Base-by-base conservation (phyloP, 2,329 filamentous ascomycete genomes). In the Aspergillus quadrilineatus region DNA sequence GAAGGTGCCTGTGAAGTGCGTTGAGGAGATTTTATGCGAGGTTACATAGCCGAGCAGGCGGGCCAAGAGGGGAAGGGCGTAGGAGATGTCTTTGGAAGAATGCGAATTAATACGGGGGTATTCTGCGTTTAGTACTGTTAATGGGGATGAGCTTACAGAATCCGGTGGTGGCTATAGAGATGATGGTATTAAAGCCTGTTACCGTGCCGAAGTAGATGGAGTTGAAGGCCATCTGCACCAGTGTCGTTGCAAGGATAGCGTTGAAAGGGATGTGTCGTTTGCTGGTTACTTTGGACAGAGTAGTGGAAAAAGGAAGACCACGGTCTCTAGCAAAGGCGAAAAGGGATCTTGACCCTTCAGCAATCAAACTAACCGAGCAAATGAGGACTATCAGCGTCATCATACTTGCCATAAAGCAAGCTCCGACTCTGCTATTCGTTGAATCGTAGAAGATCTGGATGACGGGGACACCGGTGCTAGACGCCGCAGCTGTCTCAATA, bases 81-180 rank as follows among this genome's bases (percentile, higher is more conserved):
- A 85, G 0, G 82, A 85, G 1, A 85, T 71, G 61, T 85, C 77
- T 79, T 17, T 36, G 17, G 14, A 28, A 12, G 7, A 45, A 14
- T 17, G 6, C 22, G 22, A 22, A 22, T 22, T 22, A 22, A 4
- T 22, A 22, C 2, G 22, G 22, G 22, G 22, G 22, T 22, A 48
- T 39, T 49, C 10, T 43, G 14, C 28, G 39, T 14, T 45, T 45
- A 17, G 17, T 17, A 17, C 17, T 2, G 17, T 17, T 2, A 9
- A 9, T 39, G 17, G 22, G 28, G 17, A 1, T 29, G 17, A 37
- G 63, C 76, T 67, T 69, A 79, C 76, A 85, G 61, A 85, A 85
- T 0, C 82, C 83, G 59, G 82, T 77, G 0, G 82, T 85, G 0
- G 82, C 77, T 52, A 85, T 84, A 5, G 80, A 76, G 47, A 85